Evolutionary conservation across 129 eudicot genomes (phyloP).

Genomic region (Silybum marianum): DNA sequence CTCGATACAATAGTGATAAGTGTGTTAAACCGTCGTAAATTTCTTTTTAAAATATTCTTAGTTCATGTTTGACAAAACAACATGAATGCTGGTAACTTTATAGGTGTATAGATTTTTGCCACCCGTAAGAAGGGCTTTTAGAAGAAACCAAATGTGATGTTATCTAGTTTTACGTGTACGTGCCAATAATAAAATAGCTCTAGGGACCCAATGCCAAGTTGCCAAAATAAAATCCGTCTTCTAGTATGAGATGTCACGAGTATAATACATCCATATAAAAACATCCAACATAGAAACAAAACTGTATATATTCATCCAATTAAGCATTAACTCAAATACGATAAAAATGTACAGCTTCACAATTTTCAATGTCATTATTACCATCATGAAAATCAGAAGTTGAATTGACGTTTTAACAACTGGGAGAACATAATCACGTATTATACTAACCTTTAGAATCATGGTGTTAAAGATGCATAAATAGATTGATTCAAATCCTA

Average conservation of each 20-base stretch:
- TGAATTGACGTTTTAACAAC: constrained; percentile 12
- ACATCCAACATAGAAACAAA: constrained; percentile 9
- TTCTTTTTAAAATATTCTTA: neutral
- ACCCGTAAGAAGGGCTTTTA: neutral
- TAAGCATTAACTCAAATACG: neutral
- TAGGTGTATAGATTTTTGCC: neutral
- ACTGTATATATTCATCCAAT: neutral
- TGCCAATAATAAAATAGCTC: neutral
- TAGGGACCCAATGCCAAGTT: neutral
- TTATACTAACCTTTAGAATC: neutral
- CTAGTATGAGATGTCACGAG: neutral
- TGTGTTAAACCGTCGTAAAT: neutral
- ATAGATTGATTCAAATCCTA: neutral
- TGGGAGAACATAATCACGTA: neutral
- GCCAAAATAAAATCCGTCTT: constrained; percentile 1
- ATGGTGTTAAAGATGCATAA: neutral
- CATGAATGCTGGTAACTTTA: neutral
- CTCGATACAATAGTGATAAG: neutral
- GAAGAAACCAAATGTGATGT: neutral
- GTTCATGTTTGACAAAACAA: neutral
- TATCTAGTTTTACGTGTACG: neutral
- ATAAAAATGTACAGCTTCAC: constrained; percentile 4
- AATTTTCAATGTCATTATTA: neutral
- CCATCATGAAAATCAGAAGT: neutral
- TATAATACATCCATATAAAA: constrained; percentile 8